Base-by-base conservation (phyloP, 164 flowering plant genomes). In the Magnolia kwangsiensis region DNA sequence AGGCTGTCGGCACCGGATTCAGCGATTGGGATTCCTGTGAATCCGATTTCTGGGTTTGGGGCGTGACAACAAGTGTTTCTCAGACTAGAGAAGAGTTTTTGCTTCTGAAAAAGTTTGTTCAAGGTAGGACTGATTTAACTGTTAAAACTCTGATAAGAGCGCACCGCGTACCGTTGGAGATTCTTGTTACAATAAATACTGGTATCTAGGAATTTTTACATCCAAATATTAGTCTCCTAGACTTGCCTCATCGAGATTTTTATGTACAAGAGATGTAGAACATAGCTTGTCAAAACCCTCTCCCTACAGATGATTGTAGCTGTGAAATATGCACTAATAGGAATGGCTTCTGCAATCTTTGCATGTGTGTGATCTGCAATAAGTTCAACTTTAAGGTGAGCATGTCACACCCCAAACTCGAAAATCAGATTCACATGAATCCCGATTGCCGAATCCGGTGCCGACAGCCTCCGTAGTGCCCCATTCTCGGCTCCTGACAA, bases 311-410 rank as follows among this genome's bases (percentile, higher is more conserved):
- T 65, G 99, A 91, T 58, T 96, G 99, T 81, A 84, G 85, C 71
- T 94, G 99, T 75, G 97, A 90, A 59, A 79, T 88, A 63, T 96
- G 98, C 86, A 82, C 91, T 64, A 88, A 80, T 67, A 91, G 91
- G 76, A 94, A 85, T 81, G 98, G 99, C 59, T 94, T 92, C 85
- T 96, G 99, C 85, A 96, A 92, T 76, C 91, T 92, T 24, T 96
- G 99, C 86, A 96, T 96, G 99, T 96, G 98, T 82, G 91, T 89
- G 18, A 90, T 96, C 50, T 96, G 99, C 74, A 92, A 82, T 89
- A 96, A 92, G 86, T 94, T 96, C 82, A 97, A 94, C 79, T 96
- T 94, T 82, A 97, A 93, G 82, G 98, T 96, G 78, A 94, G n/a
- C n/a, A n/a, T n/a, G n/a, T n/a, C n/a, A n/a, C n/a, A n/a, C n/a